Evolutionary conservation across 2,329 filamentous ascomycete species (phyloP), one percentile per base, ranked within the genome.

Genomic region (Cladosporium sp.): DNA sequence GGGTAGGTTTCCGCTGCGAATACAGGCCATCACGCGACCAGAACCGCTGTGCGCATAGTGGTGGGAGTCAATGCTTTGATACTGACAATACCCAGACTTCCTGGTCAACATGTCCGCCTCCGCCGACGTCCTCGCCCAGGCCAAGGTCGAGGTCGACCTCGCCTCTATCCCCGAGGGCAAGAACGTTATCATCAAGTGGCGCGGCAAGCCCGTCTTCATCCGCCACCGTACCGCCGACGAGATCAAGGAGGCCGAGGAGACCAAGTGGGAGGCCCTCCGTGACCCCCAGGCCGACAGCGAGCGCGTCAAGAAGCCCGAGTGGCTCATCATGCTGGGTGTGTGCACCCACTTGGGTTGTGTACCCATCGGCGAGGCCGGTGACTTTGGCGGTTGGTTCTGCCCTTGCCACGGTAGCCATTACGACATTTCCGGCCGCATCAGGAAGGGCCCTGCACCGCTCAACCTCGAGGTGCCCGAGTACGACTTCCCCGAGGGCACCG

Each of bases 181-280:
- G 87, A 98, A 98, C 78, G 93, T 98, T 71, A 94, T 98, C 73
- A 95, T 98, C 81, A 98, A 98, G 80, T 98, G 93, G 93, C 88
- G 93, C 80, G 93, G 93, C 72, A 98, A 98, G 87, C 93, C 93
- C 72, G 90, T 98, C 72, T 98, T 98, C 80, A 90, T 98, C 83
- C 91, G 93, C 73, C 93, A 98, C 85, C 89, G 93, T 69, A 98
- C 93, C 64, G 75, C 83, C 66, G 78, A 80, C 67, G 93, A 98
- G 78, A 97, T 98, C 77, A 83, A 90, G 67, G 88, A 96, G 75
- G 93, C 93, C 72, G 90, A 96, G 77, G 81, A 85, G 69, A 82
- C 88, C 72, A 86, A 94, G 71, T 80, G 94, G 72, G 73, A 88
- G 66, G 72, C 80, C 59, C 82, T 98, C 66, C 85, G 93, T 75